Conservation (phyloP, 225 moss, liverwort and hornwort species). For the Polytrichum formosum region DNA sequence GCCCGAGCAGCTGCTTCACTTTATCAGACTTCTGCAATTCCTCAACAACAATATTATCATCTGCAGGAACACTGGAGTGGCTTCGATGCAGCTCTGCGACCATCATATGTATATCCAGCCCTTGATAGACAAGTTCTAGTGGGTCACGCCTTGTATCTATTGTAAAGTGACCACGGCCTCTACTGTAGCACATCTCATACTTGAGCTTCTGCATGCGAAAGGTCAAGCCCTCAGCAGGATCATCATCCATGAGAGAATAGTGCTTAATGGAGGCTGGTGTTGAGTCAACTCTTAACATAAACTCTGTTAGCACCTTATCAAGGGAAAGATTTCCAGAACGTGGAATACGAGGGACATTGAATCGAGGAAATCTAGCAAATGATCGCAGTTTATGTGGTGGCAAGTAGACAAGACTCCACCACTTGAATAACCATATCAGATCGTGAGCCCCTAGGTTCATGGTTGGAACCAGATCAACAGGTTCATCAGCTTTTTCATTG, state of each 20-base stretch:
- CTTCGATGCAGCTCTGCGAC: slow-evolving; percentile 59
- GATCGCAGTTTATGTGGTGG: slow-evolving; percentile 95
- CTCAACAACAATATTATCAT: slow-evolving; percentile 48
- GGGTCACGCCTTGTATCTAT: slow-evolving; percentile 81
- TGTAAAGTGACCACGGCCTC: slow-evolving; percentile 79
- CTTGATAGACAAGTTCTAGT: slow-evolving; percentile 88
- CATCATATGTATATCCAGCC: slow-evolving; percentile 85
- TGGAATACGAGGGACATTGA: slow-evolving; percentile 63
- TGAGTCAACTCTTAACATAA: slow-evolving; percentile 87
- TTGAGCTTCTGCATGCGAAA: slow-evolving; percentile 90
- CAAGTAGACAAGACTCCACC: slow-evolving; percentile 82
- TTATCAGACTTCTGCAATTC: slow-evolving; percentile 84
- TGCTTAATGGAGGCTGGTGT: slow-evolving; percentile 90
- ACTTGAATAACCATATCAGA: slow-evolving; percentile 82
- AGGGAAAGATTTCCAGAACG: slow-evolving; percentile 97
- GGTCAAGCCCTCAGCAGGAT: slow-evolving; percentile 88
- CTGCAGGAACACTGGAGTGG: slow-evolving; percentile 33
- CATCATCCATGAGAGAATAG: slow-evolving; percentile 79
- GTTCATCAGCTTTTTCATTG: slow-evolving; percentile 47
- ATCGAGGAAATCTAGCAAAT: slow-evolving; percentile 81
- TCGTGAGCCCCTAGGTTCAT: slow-evolving; percentile 82
- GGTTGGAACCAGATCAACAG: slow-evolving; percentile 64
- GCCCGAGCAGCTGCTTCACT: slow-evolving; percentile 84
- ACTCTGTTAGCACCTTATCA: slow-evolving; percentile 95
- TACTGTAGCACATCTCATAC: slow-evolving; percentile 94